Evolutionary conservation across 2,329 filamentous ascomycete genomes (phyloP), one percentile per base, ranked within the genome.

Genomic region (Aspergillus clavatus): DNA sequence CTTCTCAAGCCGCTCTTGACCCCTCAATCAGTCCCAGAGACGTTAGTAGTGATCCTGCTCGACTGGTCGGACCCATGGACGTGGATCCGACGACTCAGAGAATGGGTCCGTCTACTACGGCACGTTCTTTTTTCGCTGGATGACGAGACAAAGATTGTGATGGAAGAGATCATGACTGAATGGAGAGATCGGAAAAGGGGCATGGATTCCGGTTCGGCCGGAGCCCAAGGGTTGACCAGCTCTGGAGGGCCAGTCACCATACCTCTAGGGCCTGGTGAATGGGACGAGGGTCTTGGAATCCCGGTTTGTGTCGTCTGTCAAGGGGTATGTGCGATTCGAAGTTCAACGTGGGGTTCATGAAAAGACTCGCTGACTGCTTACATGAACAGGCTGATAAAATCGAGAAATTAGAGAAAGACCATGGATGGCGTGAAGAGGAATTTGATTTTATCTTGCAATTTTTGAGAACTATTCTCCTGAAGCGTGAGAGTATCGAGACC

Each of bases 381-480:
- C 37, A 24, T 36, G 14, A 46, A 6, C 54, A 89, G 84, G 80
- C 89, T 11, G 88, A 95, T 68, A 89, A 87, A 66, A 95, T 97
- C 66, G 90, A 97, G 61, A 80, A 82, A 29, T 69, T 98, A 46
- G 93, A 97, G 69, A 89, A 87, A 65, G 90, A 89, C 40, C 83
- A 90, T 47, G 83, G 86, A 11, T 98, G 91, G 89, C 91, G 89
- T 68, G 93, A 98, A 68, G 89, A 94, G 55, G 86, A 95, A 58
- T 98, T 98, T 60, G 93, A 98, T 66, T 90, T 93, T 55, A 87
- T 98, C 35, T 77, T 96, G 47, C 93, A 98, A 63, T 95, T 90
- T 65, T 73, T 98, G 61, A 82, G 93, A 54, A 97, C 93, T 0
- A 82, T 94, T 29, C 72, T 98, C 33, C 74, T 98, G 52, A 91